A percentile compares a stretch with the other conserved stretches of the same genome.
Conservation (phyloP, 2,329 filamentous ascomycete species). For the Zalaria sp. region DNA sequence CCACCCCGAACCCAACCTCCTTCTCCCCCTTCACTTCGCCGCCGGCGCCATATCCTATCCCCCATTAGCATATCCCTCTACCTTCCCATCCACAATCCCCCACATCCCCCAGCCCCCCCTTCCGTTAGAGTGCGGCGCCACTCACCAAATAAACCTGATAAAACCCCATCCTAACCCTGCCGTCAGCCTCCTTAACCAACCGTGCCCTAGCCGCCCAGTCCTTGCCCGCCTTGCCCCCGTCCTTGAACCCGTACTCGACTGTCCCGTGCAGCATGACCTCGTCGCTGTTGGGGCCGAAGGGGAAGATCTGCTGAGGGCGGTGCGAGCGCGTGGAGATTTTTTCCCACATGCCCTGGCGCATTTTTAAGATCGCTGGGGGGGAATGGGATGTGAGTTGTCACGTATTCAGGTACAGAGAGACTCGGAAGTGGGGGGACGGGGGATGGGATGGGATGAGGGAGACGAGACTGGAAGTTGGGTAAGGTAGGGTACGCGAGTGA, state of each 20-base stretch:
- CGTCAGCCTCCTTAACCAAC: conserved; percentile 33
- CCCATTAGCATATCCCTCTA: no score
- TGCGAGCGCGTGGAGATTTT: conserved; percentile 34
- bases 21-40: no score
- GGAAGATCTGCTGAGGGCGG: conserved; percentile 33
- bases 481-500: background rate
- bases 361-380: conserved; percentile 32
- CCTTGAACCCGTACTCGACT: conserved; percentile 39
- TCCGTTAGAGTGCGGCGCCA: background rate
- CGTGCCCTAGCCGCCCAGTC: conserved; percentile 43
- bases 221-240: conserved; percentile 28
- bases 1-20: no score
- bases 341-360: conserved; percentile 40
- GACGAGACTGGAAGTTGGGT: no score
- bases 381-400: no score
- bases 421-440: no score
- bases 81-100: no score
- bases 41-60: no score
- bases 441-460: no score
- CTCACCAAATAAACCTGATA: conserved; percentile 41
- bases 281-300: conserved; percentile 30
- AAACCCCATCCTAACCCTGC: conserved; percentile 38
- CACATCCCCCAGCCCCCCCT: no score
- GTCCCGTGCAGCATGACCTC: conserved; percentile 42
- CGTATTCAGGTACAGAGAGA: no score